Base-by-base conservation (phyloP, 768 basidiomycete genomes). In the Russula sp. region DNA sequence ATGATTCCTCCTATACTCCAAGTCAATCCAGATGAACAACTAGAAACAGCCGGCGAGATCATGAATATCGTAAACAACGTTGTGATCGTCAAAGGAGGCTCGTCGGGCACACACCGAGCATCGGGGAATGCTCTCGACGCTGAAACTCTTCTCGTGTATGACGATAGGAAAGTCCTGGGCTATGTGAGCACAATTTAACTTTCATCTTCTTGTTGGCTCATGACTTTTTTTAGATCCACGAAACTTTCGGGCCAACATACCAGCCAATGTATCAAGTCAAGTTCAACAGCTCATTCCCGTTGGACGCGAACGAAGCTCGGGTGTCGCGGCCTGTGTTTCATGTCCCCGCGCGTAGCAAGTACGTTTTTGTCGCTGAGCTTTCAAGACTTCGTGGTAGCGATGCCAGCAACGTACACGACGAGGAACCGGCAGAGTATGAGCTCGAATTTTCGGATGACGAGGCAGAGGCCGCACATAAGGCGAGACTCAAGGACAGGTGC, bases 371-470 rank as follows among this genome's bases (percentile, higher is more conserved):
- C 51, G 79, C 81, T 42, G 83, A 87, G 52, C 81, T 98, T 52
- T 82, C 83, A 64, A 79, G 76, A 20, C 73, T 84, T 66, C 94
- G 87, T 72, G 96, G 95, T 48, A 94, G 91, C 67, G 96, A 98
- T 69, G 96, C 96, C 24, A 93, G 90, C 71, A 98, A 98, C 72
- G 80, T 94, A 11, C 85, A 94, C 69, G 96, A 98, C 72, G 96
- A 98, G 75, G 96, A 98, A 73, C 88, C 92, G 2, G 90, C 80
- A 1, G 94, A 92, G 22, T 84, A 92, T 61, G 96, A 98, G 72
- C 71, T 92, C 34, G 96, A 98, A 72, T 98, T 95, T 75, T 94
- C 91, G 3, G 96, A 98, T 68, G 96, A 98, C 69, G 96, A 98
- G 73, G 82, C 87, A 60, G 96, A 98, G 74, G 84, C 85, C 20